Evolutionary conservation across 2,329 filamentous ascomycete species (phyloP), one percentile per base, ranked within the genome.

Genomic region (Myriosclerotinia scirpicola): DNA sequence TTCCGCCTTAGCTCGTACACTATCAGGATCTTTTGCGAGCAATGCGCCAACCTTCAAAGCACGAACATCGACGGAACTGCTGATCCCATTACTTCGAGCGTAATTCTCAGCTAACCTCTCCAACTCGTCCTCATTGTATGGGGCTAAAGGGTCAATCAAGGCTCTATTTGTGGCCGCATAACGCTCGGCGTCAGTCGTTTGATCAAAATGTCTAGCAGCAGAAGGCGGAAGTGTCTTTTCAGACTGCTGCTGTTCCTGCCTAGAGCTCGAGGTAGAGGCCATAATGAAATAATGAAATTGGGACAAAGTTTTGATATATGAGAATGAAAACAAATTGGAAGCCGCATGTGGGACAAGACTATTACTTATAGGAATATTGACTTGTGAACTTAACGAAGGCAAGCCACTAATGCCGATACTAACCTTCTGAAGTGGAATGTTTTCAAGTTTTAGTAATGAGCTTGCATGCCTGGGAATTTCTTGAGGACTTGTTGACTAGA

Each of bases 31-130:
- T 67, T 83, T 85, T 0, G 86, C 84, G 66, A 88, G 80, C 65
- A 86, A 80, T 55, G 86, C 86, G 7, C 86, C 86, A 30, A 87
- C 78, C 22, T 82, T 81, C 72, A 89, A 89, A 6, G 83, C 84
- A 14, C 84, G 80, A 42, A 87, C 77, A 71, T 88, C 85, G 17
- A 84, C 82, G 26, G 84, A 81, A 22, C 81, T 81, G 5, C 81
- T 82, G 64, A 87, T 78, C 36, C 82, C 82, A 71, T 89, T 80
- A 60, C 82, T 77, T 36, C 80, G 76, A 34, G 85, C 87, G 74
- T 88, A 90, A 6, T 81, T 80, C 64, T 84, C 83, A 15, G 44
- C 64, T 38, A 61, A 36, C 14, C 7, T 1, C 26, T 44, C 36
- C 12, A 64, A 11, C 15, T 64, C 22, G 3, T 64, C 20, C 26